Conservation (phyloP, 805 yeast species). For the Saccharomyces eubayanus region DNA sequence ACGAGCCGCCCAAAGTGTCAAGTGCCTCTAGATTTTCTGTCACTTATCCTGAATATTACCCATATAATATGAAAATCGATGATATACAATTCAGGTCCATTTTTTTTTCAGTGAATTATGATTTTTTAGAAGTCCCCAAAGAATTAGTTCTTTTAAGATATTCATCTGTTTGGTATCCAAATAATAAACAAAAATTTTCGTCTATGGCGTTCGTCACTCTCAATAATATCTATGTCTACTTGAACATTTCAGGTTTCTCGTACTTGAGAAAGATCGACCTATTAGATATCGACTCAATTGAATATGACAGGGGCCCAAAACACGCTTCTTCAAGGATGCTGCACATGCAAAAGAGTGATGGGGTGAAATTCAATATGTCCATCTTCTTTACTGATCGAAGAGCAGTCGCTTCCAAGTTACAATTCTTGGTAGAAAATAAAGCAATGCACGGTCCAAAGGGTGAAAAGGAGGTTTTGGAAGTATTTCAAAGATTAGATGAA, state of each 20-base stretch:
- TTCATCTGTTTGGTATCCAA: constrained; percentile 61
- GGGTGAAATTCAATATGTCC: constrained; percentile 37
- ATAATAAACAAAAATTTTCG: constrained; percentile 59
- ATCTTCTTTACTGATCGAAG: constrained; percentile 53
- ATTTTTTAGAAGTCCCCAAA: constrained; percentile 23
- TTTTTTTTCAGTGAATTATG: constrained; percentile 42
- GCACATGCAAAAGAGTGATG: constrained; percentile 36
- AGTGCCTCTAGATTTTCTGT: constrained; percentile 2
- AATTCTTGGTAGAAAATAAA: constrained; percentile 44
- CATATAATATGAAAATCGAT: constrained; percentile 44
- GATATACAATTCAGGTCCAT: constrained; percentile 73
- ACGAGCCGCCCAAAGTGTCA: neutral
- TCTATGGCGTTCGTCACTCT: constrained; percentile 59
- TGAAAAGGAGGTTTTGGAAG: constrained; percentile 24
- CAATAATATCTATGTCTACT: constrained; percentile 49
- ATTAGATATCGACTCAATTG: constrained; percentile 45
- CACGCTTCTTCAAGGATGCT: constrained; percentile 6
- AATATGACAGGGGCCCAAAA: constrained; percentile 18
- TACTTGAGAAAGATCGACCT: constrained; percentile 45
- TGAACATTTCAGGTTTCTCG: constrained; percentile 64
- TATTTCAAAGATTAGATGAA: constrained; percentile 4
- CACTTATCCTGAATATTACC: constrained; percentile 54
- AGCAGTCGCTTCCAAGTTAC: constrained; percentile 48
- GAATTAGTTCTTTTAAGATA: constrained; percentile 59
- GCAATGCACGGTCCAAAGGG: constrained; percentile 36